Evolutionary conservation across 768 basidiomycete genomes (phyloP).

Genomic region (Cystofilobasidium macerans): DNA sequence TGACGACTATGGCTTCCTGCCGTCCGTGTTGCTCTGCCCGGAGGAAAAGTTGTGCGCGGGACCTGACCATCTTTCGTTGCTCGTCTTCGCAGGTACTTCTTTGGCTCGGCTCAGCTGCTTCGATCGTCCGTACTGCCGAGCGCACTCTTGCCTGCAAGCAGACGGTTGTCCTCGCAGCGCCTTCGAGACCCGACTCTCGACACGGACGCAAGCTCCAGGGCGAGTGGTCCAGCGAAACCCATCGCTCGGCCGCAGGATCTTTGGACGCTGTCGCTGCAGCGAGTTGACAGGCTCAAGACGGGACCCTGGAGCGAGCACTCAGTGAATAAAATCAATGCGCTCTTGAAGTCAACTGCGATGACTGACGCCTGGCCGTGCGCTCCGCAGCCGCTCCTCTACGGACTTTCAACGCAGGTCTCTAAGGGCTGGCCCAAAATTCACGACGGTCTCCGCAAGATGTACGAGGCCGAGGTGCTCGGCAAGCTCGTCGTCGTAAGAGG

Average conservation of each 20-base stretch:
- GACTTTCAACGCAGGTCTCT: slow-evolving; percentile 77
- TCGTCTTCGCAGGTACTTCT: not conserved
- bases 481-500: slow-evolving; percentile 97
- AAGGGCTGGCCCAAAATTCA: slow-evolving; percentile 76
- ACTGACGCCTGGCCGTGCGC: not conserved
- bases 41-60: not conserved
- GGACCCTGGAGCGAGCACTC: slow-evolving; percentile 70
- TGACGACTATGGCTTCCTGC: slow-evolving; percentile 80
- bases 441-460: slow-evolving; percentile 88
- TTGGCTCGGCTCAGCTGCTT: slow-evolving; percentile 47
- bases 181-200: not conserved
- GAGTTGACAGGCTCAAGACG: slow-evolving; percentile 14
- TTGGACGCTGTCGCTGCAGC: not conserved
- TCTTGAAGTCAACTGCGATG: not conserved
- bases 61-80: not conserved
- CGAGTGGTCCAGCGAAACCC: not conserved
- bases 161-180: too few relatives aligned
- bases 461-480: slow-evolving; percentile 83
- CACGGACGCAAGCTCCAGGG: not conserved
- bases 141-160: not conserved
- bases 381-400: slow-evolving; percentile 58
- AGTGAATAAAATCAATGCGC: too few relatives aligned
- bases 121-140: slow-evolving; percentile 27
- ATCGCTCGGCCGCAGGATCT: not conserved
- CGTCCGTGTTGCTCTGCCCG: slow-evolving; percentile 33